Evolutionary conservation across 192 early-diverging fungal species (phyloP).

Genomic region (Chytriomyces confervae): DNA sequence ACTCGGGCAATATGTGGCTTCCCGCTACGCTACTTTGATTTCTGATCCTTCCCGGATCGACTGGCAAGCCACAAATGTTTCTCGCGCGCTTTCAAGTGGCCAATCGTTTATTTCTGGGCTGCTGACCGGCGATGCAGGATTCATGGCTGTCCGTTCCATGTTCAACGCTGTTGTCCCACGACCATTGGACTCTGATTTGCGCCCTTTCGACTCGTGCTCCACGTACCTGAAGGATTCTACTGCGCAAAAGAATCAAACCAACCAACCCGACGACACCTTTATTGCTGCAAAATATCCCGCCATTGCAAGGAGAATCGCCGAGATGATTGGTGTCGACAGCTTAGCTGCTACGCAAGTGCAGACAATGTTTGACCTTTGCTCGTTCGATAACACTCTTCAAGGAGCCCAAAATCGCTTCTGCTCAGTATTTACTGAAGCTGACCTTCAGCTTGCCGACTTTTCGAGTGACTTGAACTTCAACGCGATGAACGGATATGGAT

Average conservation of each 20-base stretch:
- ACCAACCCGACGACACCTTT: slow-evolving; percentile 6
- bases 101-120: slow-evolving; percentile 29
- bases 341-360: slow-evolving; percentile 12
- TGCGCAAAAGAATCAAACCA: background rate
- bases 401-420: slow-evolving; percentile 37
- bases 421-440: slow-evolving; percentile 36
- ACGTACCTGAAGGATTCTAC: slow-evolving; percentile 24
- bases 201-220: slow-evolving; percentile 41
- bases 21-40: slow-evolving; percentile 26
- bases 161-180: slow-evolving; percentile 33
- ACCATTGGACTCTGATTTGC: slow-evolving; percentile 40
- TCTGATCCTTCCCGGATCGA: slow-evolving; percentile 8
- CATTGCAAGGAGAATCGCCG: slow-evolving; percentile 16
- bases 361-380: slow-evolving; percentile 41
- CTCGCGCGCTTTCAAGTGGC: slow-evolving; percentile 34
- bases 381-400: slow-evolving; percentile 44
- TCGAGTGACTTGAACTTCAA: slow-evolving; percentile 30
- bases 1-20: slow-evolving; percentile 34
- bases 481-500: slow-evolving; percentile 20
- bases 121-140: background rate
- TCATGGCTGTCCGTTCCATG: background rate
- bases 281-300: slow-evolving; percentile 29
- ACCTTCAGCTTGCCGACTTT: slow-evolving; percentile 33
- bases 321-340: slow-evolving; percentile 3
- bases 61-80: slow-evolving; percentile 47